phyloP scores from a whole-genome alignment of 805 yeast genomes.

The Starmera pachycereana region DNA sequence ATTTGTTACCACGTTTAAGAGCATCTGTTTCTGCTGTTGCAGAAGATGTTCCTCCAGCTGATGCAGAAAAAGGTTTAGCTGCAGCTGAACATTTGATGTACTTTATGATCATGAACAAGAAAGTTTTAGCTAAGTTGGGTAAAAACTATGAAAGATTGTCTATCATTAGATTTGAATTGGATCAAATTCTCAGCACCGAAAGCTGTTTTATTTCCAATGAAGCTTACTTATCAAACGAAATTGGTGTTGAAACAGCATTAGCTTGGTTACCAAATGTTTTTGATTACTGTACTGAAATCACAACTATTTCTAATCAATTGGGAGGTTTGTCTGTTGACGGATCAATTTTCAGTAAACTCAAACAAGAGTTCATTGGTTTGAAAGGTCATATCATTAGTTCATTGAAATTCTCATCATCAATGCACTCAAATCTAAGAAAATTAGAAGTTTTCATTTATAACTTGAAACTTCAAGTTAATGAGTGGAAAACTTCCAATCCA shows the following conservation, averaged over 20 bases:
- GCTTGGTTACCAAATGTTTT: conserved; percentile 26
- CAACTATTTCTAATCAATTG: conserved; percentile 9
- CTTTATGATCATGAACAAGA: conserved; percentile 42
- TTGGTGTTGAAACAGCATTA: conserved; percentile 8
- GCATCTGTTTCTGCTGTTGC: conserved; percentile 48
- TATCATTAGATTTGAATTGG: conserved; percentile 13
- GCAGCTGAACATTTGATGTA: conserved; percentile 62
- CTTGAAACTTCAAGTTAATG: conserved; percentile 19
- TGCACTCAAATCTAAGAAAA: conserved; percentile 8
- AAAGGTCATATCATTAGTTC: conserved; percentile 3
- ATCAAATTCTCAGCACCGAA: conserved; percentile 10
- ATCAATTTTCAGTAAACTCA: conserved; percentile 11
- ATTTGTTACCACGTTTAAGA: conserved; percentile 71
- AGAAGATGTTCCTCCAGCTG: conserved; percentile 67
- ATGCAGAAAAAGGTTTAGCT: conserved; percentile 68
- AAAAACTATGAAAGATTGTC: conserved; percentile 11
- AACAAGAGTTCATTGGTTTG: conserved; percentile 8
- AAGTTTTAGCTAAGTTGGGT: conserved; percentile 29
- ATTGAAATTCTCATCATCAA: conserved; percentile 10
- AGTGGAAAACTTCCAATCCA: conserved; percentile 25
- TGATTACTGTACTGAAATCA: conserved; percentile 19
- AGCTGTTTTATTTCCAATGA: conserved; percentile 13
- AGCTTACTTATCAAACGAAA: conserved; percentile 3
- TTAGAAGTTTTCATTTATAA: conserved; percentile 18
- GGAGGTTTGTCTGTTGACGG: conserved; percentile 8